Evolutionary conservation across 2,329 filamentous ascomycete genomes (phyloP).

Genomic region (Colletotrichum agaves): DNA sequence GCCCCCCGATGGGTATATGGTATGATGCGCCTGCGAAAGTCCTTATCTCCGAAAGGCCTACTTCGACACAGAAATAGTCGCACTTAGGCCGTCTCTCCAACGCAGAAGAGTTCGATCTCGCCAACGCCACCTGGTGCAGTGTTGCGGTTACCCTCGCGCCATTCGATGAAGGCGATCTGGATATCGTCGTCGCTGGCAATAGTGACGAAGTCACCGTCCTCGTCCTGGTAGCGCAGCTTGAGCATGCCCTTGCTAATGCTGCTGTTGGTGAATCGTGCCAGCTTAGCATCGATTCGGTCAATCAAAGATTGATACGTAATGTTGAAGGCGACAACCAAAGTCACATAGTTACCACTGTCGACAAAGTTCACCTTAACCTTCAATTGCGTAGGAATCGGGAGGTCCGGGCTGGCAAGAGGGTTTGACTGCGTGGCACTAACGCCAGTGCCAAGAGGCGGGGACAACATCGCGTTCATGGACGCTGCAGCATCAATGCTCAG

Average conservation of each 20-base stretch:
- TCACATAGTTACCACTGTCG: slow-evolving; percentile 86
- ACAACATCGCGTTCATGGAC: slow-evolving; percentile 49
- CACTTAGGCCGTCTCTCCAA: slow-evolving; percentile 56
- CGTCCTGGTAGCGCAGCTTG: slow-evolving; percentile 89
- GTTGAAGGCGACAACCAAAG: slow-evolving; percentile 94
- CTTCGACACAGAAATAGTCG: slow-evolving; percentile 37
- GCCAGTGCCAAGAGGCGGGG: slow-evolving; percentile 56
- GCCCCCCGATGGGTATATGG: slow-evolving; percentile 38
- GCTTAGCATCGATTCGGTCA: slow-evolving; percentile 95
- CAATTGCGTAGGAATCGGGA: slow-evolving; percentile 76
- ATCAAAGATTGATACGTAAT: slow-evolving; percentile 94
- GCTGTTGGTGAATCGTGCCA: slow-evolving; percentile 85
- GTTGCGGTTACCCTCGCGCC: slow-evolving; percentile 76
- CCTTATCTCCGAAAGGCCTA: slow-evolving; percentile 30
- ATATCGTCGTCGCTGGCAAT: slow-evolving; percentile 98
- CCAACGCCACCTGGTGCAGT: slow-evolving; percentile 77
- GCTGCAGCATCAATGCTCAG: slow-evolving; percentile 53
- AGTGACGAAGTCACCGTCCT: slow-evolving; percentile 91
- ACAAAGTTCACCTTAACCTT: slow-evolving; percentile 93
- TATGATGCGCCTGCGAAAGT: slow-evolving; percentile 37
- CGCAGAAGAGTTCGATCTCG: slow-evolving; percentile 90
- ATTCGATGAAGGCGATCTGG: slow-evolving; percentile 93
- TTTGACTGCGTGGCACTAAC: slow-evolving; percentile 42
- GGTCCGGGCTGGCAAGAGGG: slow-evolving; percentile 57
- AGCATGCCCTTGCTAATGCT: slow-evolving; percentile 85